Evolutionary conservation across 768 basidiomycete genomes (phyloP), one percentile per base, ranked within the genome.

Genomic region (Lactifluus rugatus): DNA sequence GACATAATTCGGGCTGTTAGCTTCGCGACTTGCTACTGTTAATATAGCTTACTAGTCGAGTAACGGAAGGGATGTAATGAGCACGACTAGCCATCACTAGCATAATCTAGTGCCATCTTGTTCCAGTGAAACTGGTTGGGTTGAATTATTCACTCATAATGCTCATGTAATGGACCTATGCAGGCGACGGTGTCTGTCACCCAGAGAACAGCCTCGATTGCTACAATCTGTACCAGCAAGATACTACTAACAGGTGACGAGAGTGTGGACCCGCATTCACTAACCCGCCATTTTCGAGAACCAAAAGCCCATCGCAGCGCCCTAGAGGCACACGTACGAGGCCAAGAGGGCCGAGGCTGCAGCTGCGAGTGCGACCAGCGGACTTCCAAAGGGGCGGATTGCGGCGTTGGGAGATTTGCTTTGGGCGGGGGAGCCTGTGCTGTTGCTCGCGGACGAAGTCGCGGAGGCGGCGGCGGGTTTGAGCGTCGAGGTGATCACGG

Each of bases 401-500:
- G 54, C 48, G 10, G 48, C 54, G 13, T 31, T 55, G 2, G n/a
- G 13, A 7, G 10, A 19, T 10, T 23, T 32, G 3, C 28, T 42
- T 48, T 45, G 6, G 2, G 53, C 9, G 17, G n/a, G n/a, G n/a
- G 61, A 34, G 28, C 19, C 32, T 6, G 52, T 21, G 25, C 48
- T 45, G 32, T 49, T n/a, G 17, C n/a, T 37, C 34, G 25, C n/a
- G 16, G 58, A 34, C 19, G 48, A 6, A 9, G 48, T 31, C 9
- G 19, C 26, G 23, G 28, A 31, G 11, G 53, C 5, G 25, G 26
- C n/a, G 8, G 36, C 64, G 25, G 60, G 67, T 31, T 70, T 61
- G 42, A 85, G 76, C 1, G 86, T 88, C 37, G 84, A 79, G 10
- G 81, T 77, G 60, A 80, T 72, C 17, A 89, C 86, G 11, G 83